These are phyloP conservation scores for Trichoderma aggressivum DNA, from an alignment of 2,329 filamentous ascomycete species.

Conservation along the genomic window DNA sequence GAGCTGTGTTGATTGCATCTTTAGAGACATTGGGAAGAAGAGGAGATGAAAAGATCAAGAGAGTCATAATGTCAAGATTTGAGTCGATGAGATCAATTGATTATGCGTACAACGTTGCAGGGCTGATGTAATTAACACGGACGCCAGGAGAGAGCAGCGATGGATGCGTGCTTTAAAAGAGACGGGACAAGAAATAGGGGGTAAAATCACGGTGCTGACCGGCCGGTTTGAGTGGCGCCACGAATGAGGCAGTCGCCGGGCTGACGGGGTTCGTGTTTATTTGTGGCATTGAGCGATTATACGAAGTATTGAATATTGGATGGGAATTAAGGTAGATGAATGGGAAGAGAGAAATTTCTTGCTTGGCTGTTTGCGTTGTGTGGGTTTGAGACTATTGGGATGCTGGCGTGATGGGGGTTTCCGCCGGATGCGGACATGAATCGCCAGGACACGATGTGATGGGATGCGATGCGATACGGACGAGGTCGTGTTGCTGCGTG, in stretches of 20 bases:
- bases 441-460: neutral
- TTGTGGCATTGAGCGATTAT: neutral
- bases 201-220: neutral
- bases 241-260: neutral
- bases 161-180: neutral
- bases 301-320: neutral
- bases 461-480: neutral
- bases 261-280: neutral
- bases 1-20: neutral
- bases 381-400: neutral
- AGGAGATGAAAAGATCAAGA: neutral
- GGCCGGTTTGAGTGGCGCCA: neutral
- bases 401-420: neutral
- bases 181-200: neutral
- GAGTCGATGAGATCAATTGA: neutral
- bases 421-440: neutral
- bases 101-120: neutral
- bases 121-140: neutral
- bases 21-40: neutral
- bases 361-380: constrained; percentile 1
- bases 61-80: neutral
- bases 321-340: neutral
- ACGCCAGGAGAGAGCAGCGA: neutral
- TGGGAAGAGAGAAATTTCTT: neutral
- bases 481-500: neutral